A percentile compares a stretch with the other conserved stretches of the same genome.
These are phyloP conservation scores for Neurospora sp. DNA, from an alignment of 495 filamentous ascomycete species.

Conservation along the genomic window DNA sequence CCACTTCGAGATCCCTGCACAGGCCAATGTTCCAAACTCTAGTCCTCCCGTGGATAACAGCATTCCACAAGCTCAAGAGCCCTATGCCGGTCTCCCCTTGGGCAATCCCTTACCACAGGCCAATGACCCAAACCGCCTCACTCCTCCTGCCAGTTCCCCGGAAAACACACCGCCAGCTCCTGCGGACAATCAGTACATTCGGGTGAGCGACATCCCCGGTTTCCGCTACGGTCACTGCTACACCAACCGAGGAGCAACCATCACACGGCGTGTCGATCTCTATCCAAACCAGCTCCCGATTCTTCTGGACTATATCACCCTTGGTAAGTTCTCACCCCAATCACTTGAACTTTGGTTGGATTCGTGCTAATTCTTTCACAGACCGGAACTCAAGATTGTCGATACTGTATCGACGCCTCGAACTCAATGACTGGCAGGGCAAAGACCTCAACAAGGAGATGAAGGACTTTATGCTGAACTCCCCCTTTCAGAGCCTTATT, in stretches of 20 bases:
- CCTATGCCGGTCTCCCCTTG: not conserved
- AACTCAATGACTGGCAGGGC: not conserved
- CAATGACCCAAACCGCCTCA: not conserved
- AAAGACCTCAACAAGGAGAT: constrained; percentile 1
- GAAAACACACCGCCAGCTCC: not conserved
- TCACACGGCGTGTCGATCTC: not conserved
- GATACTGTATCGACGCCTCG: not conserved
- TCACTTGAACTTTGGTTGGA: not conserved
- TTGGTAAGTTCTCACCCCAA: not conserved
- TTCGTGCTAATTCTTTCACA: not conserved
- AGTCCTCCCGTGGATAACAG: not conserved
- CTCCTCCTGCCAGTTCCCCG: not conserved
- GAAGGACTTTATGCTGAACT: not conserved
- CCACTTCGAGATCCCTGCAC: not conserved
- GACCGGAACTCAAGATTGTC: not conserved
- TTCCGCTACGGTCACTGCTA: not conserved
- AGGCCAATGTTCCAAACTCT: not conserved
- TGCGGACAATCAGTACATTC: not conserved
- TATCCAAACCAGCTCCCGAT: not conserved
- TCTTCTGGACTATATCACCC: not conserved
- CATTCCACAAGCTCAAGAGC: not conserved
- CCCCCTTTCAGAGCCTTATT: not conserved
- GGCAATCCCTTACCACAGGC: not conserved
- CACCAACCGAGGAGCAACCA: not conserved
- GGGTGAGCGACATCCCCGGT: not conserved